phyloP scores from a whole-genome alignment of 2,329 filamentous ascomycete genomes.

The Hymenotorrendiella dingleyae region DNA sequence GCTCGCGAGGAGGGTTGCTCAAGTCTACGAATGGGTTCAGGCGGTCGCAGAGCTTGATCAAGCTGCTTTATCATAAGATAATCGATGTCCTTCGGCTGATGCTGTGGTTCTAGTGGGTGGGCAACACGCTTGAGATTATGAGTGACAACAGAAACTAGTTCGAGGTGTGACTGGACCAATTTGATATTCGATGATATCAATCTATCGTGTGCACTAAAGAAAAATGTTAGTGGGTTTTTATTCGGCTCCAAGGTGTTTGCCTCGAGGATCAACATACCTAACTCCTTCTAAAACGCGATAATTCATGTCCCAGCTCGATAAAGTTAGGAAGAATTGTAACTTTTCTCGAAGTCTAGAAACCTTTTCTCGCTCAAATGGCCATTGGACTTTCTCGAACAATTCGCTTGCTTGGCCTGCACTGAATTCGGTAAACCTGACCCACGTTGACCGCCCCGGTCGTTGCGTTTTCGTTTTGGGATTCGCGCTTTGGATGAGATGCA shows the following conservation, averaged over 20 bases:
- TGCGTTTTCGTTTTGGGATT: slow-evolving; percentile 16
- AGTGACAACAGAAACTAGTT: slow-evolving; percentile 19
- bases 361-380: slow-evolving; percentile 18
- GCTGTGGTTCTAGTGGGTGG: slow-evolving; percentile 16
- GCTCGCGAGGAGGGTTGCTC: slow-evolving; percentile 1
- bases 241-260: too few species aligned
- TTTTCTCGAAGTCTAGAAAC: slow-evolving; percentile 15
- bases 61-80: slow-evolving; percentile 22
- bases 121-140: slow-evolving; percentile 20
- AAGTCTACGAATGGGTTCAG: slow-evolving; percentile 15
- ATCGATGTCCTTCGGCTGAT: slow-evolving; percentile 16
- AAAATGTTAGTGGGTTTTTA: neutral
- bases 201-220: slow-evolving; percentile 5
- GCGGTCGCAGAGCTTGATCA: slow-evolving; percentile 19
- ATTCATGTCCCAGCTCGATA: slow-evolving; percentile 15
- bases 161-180: slow-evolving; percentile 18
- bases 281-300: too few species aligned
- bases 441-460: slow-evolving; percentile 13
- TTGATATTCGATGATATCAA: slow-evolving; percentile 17
- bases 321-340: slow-evolving; percentile 17
- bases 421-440: slow-evolving; percentile 14
- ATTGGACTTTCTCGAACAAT: slow-evolving; percentile 17
- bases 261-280: slow-evolving; percentile 13
- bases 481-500: slow-evolving; percentile 15
- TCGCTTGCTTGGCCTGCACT: slow-evolving; percentile 10